Conservation (phyloP, 306 rosid genomes). For the Fragaria iinumae region DNA sequence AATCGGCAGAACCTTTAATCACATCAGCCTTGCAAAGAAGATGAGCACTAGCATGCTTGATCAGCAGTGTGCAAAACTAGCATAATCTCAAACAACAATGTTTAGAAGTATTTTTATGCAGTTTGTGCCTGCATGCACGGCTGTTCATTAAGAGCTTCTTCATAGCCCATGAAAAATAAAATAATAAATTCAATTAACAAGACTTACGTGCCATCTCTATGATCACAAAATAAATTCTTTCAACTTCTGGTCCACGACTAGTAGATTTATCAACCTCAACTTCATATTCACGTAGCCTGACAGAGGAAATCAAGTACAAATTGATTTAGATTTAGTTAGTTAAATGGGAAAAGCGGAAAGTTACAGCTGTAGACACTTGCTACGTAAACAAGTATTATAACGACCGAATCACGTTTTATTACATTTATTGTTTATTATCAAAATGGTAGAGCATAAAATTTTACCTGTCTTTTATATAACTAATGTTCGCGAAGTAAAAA, state of each 20-base stretch:
- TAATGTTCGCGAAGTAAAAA: slow-evolving; percentile 83
- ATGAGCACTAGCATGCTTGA: background rate
- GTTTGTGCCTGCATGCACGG: background rate
- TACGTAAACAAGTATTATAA: background rate
- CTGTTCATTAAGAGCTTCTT: background rate
- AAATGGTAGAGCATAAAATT: slow-evolving; percentile 5
- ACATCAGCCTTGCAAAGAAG: slow-evolving; percentile 7
- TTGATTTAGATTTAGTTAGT: slow-evolving; percentile 16
- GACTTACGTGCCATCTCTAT: slow-evolving; percentile 96
- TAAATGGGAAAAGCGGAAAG: slow-evolving; percentile 19
- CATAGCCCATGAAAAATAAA: background rate
- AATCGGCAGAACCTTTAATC: background rate
- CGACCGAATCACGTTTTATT: slow-evolving; percentile 7
- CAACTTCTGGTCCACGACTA: slow-evolving; percentile 86
- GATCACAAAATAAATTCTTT: slow-evolving; percentile 82
- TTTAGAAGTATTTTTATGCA: background rate
- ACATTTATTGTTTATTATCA: background rate
- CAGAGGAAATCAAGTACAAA: slow-evolving; percentile 16
- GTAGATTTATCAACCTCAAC: slow-evolving; percentile 60
- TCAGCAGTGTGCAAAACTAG: background rate
- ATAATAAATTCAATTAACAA: slow-evolving; percentile 20
- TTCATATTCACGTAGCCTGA: slow-evolving; percentile 92
- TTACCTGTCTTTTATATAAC: slow-evolving; percentile 94
- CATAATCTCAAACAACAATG: slow-evolving; percentile 7
- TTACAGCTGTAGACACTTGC: slow-evolving; percentile 15